Evolutionary conservation across 768 basidiomycete species (phyloP).

Genomic region (Rhizopogon rudus): DNA sequence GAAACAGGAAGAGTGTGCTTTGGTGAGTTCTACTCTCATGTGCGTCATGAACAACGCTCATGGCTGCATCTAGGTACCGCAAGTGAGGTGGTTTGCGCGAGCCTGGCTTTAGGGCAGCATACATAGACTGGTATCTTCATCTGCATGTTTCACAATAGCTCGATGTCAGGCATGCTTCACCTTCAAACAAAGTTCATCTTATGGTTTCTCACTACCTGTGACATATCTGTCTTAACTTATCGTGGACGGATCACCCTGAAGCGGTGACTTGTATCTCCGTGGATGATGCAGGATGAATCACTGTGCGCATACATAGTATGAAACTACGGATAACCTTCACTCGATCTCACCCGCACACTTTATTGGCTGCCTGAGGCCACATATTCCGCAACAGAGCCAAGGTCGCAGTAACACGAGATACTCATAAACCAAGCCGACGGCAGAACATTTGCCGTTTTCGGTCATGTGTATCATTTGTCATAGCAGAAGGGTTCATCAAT

Average conservation of each 20-base stretch:
- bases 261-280: background rate
- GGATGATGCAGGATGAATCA: background rate
- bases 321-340: background rate
- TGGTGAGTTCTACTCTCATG: slow-evolving; percentile 49
- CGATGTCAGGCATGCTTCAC: background rate
- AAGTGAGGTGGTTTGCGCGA: slow-evolving; percentile 32
- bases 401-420: too few relatives aligned
- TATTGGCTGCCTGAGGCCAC: background rate
- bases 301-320: background rate
- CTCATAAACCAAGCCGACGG: too few relatives aligned
- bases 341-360: background rate
- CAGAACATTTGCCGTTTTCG: too few relatives aligned
- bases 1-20: slow-evolving; percentile 77
- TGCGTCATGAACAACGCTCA: background rate
- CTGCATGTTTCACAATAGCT: background rate
- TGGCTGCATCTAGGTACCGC: slow-evolving; percentile 41
- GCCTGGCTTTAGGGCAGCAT: slow-evolving; percentile 17
- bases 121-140: slow-evolving; percentile 11
- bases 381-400: too few relatives aligned
- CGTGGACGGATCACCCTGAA: too few relatives aligned
- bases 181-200: background rate
- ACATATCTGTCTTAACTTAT: too few relatives aligned
- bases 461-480: too few relatives aligned
- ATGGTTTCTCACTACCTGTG: too few relatives aligned
- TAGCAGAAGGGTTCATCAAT: too few relatives aligned